Conservation (phyloP, 2,329 filamentous ascomycete species). For the Fusarium xylarioides region DNA sequence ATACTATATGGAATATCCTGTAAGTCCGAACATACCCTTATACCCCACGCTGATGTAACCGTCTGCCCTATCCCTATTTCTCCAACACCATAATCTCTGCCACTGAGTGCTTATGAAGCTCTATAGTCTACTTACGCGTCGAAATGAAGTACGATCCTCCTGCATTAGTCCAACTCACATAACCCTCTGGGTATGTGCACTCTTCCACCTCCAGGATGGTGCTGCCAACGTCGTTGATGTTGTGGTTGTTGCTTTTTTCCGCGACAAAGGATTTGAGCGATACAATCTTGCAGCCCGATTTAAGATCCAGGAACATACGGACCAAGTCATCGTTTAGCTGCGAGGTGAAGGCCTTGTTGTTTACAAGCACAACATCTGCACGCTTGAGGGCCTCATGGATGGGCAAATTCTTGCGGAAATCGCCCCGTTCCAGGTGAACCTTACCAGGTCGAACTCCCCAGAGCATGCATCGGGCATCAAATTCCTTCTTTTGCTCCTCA, state of each 20-base stretch:
- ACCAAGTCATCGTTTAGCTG: slow-evolving; percentile 85
- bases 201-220: slow-evolving; percentile 83
- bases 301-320: slow-evolving; percentile 92
- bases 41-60: slow-evolving; percentile 32
- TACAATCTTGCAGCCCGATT: slow-evolving; percentile 87
- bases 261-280: slow-evolving; percentile 93
- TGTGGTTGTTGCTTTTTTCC: slow-evolving; percentile 78
- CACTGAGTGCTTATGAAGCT: slow-evolving; percentile 45
- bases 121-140: slow-evolving; percentile 69
- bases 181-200: slow-evolving; percentile 68
- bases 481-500: slow-evolving; percentile 82
- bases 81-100: slow-evolving; percentile 22
- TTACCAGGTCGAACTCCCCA: slow-evolving; percentile 87
- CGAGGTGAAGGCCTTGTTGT: slow-evolving; percentile 96
- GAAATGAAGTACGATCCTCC: slow-evolving; percentile 90
- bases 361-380: slow-evolving; percentile 95
- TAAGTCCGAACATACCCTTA: slow-evolving; percentile 40
- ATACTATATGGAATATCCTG: slow-evolving; percentile 47
- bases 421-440: slow-evolving; percentile 82
- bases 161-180: slow-evolving; percentile 92
- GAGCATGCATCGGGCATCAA: slow-evolving; percentile 82
- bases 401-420: slow-evolving; percentile 78
- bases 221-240: slow-evolving; percentile 79
- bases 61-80: slow-evolving; percentile 31
- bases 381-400: slow-evolving; percentile 79